Conservation (phyloP, 2,329 filamentous ascomycete species). For the Westerdykella sp. region DNA sequence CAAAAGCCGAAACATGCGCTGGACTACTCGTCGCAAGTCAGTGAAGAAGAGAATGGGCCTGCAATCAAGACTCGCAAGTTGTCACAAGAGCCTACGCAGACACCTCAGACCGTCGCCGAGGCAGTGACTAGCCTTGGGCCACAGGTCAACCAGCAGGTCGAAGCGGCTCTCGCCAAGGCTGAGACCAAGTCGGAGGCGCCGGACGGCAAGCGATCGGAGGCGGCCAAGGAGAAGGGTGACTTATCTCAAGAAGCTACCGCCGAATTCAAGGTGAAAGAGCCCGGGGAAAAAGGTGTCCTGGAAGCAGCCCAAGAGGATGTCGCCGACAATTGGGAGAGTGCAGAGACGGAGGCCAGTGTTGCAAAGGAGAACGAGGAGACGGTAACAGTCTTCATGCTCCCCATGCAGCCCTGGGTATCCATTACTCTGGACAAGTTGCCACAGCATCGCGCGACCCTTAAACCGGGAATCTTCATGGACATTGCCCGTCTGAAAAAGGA, state of each 20-base stretch:
- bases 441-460: conserved; percentile 57
- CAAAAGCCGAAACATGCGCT: conserved; percentile 40
- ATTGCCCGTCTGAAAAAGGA: conserved; percentile 95
- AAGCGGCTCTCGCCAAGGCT: conserved; percentile 55
- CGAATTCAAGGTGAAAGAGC: conserved; percentile 42
- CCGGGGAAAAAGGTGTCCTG: conserved; percentile 50
- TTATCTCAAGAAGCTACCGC: conserved; percentile 47
- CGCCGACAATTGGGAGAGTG: conserved; percentile 89
- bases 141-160: conserved; percentile 54
- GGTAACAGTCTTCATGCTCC: conserved; percentile 87
- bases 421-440: conserved; percentile 62
- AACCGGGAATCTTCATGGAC: conserved; percentile 77
- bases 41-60: conserved; percentile 18
- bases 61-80: conserved; percentile 14
- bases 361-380: conserved; percentile 62
- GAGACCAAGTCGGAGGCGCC: conserved; percentile 36
- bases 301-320: conserved; percentile 52
- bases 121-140: conserved; percentile 61
- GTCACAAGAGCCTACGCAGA: conserved; percentile 9
- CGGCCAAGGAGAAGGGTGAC: conserved; percentile 51
- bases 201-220: conserved; percentile 45
- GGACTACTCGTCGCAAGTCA: conserved; percentile 31
- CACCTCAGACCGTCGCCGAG: conserved; percentile 61
- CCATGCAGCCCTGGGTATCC: conserved; percentile 91
- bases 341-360: conserved; percentile 63